phyloP scores from a whole-genome alignment of 768 basidiomycete genomes.

The Psilocybe sp. region DNA sequence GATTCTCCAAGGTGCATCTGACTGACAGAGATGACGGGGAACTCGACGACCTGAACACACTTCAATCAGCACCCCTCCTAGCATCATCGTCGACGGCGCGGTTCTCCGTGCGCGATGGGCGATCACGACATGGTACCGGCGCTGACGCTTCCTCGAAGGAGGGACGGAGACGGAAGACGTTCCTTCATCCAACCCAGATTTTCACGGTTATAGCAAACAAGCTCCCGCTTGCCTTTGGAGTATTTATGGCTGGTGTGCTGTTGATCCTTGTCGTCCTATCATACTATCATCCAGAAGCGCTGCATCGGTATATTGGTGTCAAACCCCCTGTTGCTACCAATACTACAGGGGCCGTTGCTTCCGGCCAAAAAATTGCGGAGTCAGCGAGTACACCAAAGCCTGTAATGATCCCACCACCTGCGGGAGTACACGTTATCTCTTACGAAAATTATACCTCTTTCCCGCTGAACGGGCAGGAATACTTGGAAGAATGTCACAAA shows the following conservation, averaged over 20 bases:
- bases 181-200: conserved; percentile 13
- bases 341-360: conserved; percentile 5
- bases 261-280: conserved; percentile 51
- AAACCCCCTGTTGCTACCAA: conserved; percentile 14
- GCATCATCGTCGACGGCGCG: conserved; percentile 39
- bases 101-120: conserved; percentile 37
- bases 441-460: conserved; percentile 58
- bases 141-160: conserved; percentile 10
- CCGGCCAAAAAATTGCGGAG: conserved; percentile 17
- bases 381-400: neutral
- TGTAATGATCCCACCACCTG: neutral
- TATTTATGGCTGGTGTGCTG: conserved; percentile 37
- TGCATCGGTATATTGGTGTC: conserved; percentile 44
- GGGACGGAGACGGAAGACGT: conserved; percentile 6
- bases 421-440: conserved; percentile 32
- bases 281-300: conserved; percentile 42
- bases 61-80: conserved; percentile 47
- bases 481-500: conserved; percentile 54
- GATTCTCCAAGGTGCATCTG: conserved; percentile 46
- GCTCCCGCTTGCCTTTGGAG: conserved; percentile 44
- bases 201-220: conserved; percentile 21
- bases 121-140: conserved; percentile 20
- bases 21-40: conserved; percentile 37
- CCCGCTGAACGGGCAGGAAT: conserved; percentile 56
- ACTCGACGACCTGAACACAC: conserved; percentile 33